Percentiles rank a stretch among this genome's conserved stretches.
Conservation (phyloP, 495 filamentous ascomycete species). For the Daldinia concentrica region DNA sequence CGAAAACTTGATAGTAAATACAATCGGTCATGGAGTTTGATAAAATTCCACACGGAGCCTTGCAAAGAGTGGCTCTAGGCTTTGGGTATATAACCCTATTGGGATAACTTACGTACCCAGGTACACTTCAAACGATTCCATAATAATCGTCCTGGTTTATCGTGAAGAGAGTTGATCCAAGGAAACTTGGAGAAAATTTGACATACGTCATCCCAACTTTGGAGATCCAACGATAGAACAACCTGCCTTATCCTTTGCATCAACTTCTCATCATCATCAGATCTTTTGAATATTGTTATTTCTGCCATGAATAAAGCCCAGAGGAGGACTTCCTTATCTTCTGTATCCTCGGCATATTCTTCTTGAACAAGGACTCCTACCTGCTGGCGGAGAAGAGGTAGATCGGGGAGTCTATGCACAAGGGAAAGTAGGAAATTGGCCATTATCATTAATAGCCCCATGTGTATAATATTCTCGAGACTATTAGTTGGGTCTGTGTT, state of each 20-base stretch:
- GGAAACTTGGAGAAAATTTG: neutral
- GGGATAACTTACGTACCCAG: neutral
- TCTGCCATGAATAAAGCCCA: neutral
- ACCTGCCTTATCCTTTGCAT: neutral
- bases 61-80: too few relatives aligned
- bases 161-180: neutral
- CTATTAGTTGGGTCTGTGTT: neutral
- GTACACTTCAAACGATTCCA: neutral
- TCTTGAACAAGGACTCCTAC: neutral
- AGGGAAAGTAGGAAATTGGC: neutral
- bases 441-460: neutral
- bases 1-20: neutral
- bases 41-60: too few relatives aligned
- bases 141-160: neutral
- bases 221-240: neutral
- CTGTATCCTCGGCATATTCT: neutral
- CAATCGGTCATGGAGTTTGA: neutral
- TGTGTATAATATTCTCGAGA: neutral
- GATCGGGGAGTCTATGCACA: neutral
- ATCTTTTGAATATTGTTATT: neutral
- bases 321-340: neutral
- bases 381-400: neutral
- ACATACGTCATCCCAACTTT: neutral
- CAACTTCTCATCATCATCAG: neutral
- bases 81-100: too few relatives aligned